Evolutionary conservation across 23 red algal species (phyloP).

Genomic region (Agarophyton chilense): DNA sequence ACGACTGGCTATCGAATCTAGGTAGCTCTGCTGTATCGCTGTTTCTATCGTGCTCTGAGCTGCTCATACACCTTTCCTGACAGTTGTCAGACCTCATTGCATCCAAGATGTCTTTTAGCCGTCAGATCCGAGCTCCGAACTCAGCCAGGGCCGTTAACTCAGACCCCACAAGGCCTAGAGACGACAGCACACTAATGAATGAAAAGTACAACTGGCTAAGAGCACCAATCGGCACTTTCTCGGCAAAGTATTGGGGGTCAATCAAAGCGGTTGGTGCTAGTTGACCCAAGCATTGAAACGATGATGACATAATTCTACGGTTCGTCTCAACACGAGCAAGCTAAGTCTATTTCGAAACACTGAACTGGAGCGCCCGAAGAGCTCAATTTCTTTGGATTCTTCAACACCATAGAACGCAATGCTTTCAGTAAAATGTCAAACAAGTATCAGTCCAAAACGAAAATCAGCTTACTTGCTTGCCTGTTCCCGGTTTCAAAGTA

Average conservation of each 20-base stretch:
- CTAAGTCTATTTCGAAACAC: slow-evolving; percentile 67
- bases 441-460: slow-evolving; percentile 79
- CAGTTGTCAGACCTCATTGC: slow-evolving; percentile 38
- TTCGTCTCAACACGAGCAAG: slow-evolving; percentile 73
- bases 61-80: neutral
- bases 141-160: slow-evolving; percentile 83
- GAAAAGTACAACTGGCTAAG: slow-evolving; percentile 92
- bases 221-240: slow-evolving; percentile 70
- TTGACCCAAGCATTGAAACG: slow-evolving; percentile 82
- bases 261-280: slow-evolving; percentile 79
- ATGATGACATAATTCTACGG: slow-evolving; percentile 77
- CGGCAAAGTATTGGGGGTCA: slow-evolving; percentile 81
- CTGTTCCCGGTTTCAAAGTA: slow-evolving; percentile 70
- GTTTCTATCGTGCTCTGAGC: neutral
- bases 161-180: slow-evolving; percentile 77
- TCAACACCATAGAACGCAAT: slow-evolving; percentile 97
- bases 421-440: slow-evolving; percentile 85
- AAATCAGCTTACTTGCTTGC: slow-evolving; percentile 76
- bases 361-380: slow-evolving; percentile 44
- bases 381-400: slow-evolving; percentile 11
- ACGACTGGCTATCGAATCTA: too few relatives aligned
- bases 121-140: slow-evolving; percentile 84
- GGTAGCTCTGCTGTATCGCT: too few relatives aligned
- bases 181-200: slow-evolving; percentile 88
- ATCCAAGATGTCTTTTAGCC: slow-evolving; percentile 70